phyloP scores from a whole-genome alignment of 2,329 filamentous ascomycete genomes.

The Fusarium sp. region DNA sequence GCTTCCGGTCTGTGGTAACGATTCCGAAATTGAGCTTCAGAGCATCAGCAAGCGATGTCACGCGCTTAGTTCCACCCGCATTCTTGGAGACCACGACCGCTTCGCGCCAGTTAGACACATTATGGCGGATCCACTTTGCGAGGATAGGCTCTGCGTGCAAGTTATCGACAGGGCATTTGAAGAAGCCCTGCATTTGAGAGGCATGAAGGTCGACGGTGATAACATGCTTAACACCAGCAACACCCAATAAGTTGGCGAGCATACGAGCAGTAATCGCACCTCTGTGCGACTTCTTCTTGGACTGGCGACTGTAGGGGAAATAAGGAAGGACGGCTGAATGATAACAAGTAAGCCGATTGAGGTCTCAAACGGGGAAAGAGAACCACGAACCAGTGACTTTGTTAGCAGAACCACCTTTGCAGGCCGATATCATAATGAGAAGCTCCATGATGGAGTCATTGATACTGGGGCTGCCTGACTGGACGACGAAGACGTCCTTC shows the following conservation, averaged over 20 bases:
- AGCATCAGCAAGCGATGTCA: constrained; percentile 94
- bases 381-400: constrained; percentile 86
- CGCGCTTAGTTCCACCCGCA: constrained; percentile 94
- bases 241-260: constrained; percentile 92
- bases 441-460: constrained; percentile 99
- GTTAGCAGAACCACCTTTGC: constrained; percentile 96
- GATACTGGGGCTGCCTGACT: constrained; percentile 95
- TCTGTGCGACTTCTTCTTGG: constrained; percentile 98
- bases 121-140: constrained; percentile 92
- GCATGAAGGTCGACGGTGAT: constrained; percentile 97
- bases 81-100: constrained; percentile 99
- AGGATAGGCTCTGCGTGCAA: constrained; percentile 96
- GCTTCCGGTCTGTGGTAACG: constrained; percentile 85
- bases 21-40: constrained; percentile 98
- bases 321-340: constrained; percentile 84
- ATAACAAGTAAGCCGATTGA: constrained; percentile 36
- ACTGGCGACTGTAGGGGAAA: constrained; percentile 99
- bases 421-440: constrained; percentile 98
- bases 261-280: constrained; percentile 97
- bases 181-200: constrained; percentile 99
- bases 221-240: constrained; percentile 96
- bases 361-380: constrained; percentile 27
- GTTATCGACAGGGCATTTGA: constrained; percentile 97
- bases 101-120: constrained; percentile 88
- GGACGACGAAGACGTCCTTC: constrained; percentile 98